A percentile compares a stretch with the other conserved stretches of the same genome.
phyloP scores from a whole-genome alignment of 805 yeast genomes.

The Ogataea ganodermae region DNA sequence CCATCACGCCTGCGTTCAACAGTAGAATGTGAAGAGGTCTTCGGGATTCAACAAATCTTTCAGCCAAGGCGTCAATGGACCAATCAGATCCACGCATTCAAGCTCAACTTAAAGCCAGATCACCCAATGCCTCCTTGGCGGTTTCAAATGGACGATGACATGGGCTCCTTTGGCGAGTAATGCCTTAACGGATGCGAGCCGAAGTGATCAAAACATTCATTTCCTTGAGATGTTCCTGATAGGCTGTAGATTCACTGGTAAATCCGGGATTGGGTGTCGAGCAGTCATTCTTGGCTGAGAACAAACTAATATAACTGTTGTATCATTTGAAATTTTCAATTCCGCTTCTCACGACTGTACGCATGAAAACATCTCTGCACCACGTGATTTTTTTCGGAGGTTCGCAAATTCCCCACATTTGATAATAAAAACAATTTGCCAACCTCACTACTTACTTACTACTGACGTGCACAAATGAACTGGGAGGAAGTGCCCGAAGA shows the following conservation, averaged over 20 bases:
- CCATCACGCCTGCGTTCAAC: constrained; percentile 9
- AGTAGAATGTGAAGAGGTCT: constrained; percentile 10
- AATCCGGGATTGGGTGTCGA: background rate
- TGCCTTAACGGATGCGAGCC: background rate
- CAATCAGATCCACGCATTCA: background rate
- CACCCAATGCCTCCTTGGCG: constrained; percentile 1
- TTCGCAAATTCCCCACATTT: too few relatives aligned
- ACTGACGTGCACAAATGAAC: too few relatives aligned
- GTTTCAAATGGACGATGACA: background rate
- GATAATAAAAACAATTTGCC: too few relatives aligned
- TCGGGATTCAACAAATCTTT: constrained; percentile 5
- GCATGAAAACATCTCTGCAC: too few relatives aligned
- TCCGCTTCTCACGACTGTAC: too few relatives aligned
- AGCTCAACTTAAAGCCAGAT: background rate
- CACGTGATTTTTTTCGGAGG: too few relatives aligned
- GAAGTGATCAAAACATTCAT: background rate
- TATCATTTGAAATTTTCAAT: too few relatives aligned
- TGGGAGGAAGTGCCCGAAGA: constrained; percentile 12
- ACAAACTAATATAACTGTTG: too few relatives aligned
- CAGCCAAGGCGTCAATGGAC: background rate
- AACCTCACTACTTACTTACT: too few relatives aligned
- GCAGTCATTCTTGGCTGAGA: too few relatives aligned
- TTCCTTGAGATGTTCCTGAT: background rate
- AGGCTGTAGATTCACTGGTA: background rate
- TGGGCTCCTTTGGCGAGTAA: background rate